These are phyloP conservation scores for Dorcoceras hygrometricum DNA, from an alignment of 257 asterid species.

Conservation along the genomic window DNA sequence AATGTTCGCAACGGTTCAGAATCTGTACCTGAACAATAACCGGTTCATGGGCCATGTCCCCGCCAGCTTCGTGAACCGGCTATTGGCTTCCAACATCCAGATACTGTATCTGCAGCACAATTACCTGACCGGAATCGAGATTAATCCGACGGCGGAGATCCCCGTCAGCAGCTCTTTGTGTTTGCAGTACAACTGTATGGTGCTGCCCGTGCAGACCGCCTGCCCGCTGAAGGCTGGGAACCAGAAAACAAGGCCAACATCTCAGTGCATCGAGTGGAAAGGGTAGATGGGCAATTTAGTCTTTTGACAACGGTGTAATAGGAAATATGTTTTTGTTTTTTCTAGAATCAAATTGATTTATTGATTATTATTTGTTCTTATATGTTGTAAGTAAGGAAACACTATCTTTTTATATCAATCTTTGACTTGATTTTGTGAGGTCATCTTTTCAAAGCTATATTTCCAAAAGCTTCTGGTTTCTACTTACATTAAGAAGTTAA, in stretches of 20 bases:
- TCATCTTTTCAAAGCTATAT: background rate
- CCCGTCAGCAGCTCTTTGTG: conserved; percentile 76
- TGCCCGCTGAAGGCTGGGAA: conserved; percentile 85
- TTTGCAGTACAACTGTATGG: conserved; percentile 92
- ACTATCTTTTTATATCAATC: background rate
- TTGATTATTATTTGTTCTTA: background rate
- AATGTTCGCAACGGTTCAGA: conserved; percentile 66
- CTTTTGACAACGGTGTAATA: background rate
- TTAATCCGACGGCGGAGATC: conserved; percentile 74
- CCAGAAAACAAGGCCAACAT: conserved; percentile 81
- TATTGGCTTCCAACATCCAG: conserved; percentile 54
- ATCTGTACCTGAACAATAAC: conserved; percentile 75
- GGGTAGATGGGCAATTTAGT: conserved; percentile 43
- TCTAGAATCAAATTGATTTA: conserved; percentile 4
- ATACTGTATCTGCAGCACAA: conserved; percentile 77
- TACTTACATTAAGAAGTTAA: no score
- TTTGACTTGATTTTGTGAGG: background rate
- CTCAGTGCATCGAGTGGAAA: conserved; percentile 72
- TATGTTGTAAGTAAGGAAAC: background rate
- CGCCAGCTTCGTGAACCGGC: conserved; percentile 60
- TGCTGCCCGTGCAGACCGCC: conserved; percentile 71
- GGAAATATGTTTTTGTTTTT: conserved; percentile 23
- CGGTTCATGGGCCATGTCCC: conserved; percentile 92
- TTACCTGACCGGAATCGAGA: conserved; percentile 79
- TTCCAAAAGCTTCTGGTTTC: no score